Base-by-base conservation (phyloP, 371 early-diverging fungal species). In the Actinomucor elegans region DNA sequence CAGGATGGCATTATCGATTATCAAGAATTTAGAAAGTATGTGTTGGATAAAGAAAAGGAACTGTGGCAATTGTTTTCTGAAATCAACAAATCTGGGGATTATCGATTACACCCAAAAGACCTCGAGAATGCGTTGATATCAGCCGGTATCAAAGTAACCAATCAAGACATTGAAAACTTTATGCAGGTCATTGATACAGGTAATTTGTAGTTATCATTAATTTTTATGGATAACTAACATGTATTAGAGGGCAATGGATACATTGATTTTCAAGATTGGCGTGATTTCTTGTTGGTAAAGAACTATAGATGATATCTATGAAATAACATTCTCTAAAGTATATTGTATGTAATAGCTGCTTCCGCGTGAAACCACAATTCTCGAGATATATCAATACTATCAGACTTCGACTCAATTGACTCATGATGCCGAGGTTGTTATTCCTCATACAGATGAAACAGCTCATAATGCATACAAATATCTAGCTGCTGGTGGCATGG, bases 221-320 rank as follows among this genome's bases (percentile, higher is more conserved):
- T 26, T 11, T 28, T 35, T 14, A 35, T 14, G 4, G 23, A 5
- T 7, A n/a, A n/a, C n/a, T n/a, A n/a, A 4, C 18, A 24, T 38
- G 5, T 38, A 14, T 33, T 61, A 72, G 77, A 77, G 55, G 81
- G 80, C 4, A 81, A 87, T 66, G 91, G 91, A 27, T 79, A 73
- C 26, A 87, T 89, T 32, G 85, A 86, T 63, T 89, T 79, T 63
- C 74, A 79, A 44, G 90, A 89, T 44, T 90, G 88, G 88, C 73
- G 86, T 55, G 88, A 91, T 64, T 91, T 87, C 58, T 66, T 91
- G 24, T 64, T 91, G 60, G 84, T 90, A 70, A 72, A 66, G 42
- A 35, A 48, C 31, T 23, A 35, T 38, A 38, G 26, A 24, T 41
- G 41, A 41, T n/a, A n/a, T n/a, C n/a, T n/a, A n/a, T n/a, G n/a